Evolutionary conservation across 2,329 filamentous ascomycete genomes (phyloP).

Genomic region (Cercospora nicotianae): DNA sequence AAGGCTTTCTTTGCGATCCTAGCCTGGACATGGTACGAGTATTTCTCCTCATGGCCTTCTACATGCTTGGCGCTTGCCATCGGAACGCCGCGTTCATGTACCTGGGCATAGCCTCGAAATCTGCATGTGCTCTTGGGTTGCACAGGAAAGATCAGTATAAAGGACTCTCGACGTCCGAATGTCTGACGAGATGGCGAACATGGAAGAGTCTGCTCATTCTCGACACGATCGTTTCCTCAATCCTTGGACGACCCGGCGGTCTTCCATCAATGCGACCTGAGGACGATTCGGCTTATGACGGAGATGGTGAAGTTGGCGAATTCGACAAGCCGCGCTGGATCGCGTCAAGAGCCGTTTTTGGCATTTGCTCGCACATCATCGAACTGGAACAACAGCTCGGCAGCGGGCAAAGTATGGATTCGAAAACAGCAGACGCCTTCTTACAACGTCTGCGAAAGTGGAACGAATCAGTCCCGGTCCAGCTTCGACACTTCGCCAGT

Average conservation of each 20-base stretch:
- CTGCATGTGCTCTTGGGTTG: constrained; percentile 58
- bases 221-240: constrained; percentile 51
- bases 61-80: constrained; percentile 59
- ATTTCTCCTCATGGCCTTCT: constrained; percentile 60
- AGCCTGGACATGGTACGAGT: constrained; percentile 54
- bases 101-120: constrained; percentile 58
- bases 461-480: constrained; percentile 24
- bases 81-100: constrained; percentile 65
- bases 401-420: constrained; percentile 22
- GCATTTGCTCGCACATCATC: constrained; percentile 27
- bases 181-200: constrained; percentile 41
- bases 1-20: constrained; percentile 55
- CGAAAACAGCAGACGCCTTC: constrained; percentile 23
- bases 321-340: constrained; percentile 22
- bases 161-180: constrained; percentile 22
- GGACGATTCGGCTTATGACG: constrained; percentile 23
- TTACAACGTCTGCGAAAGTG: constrained; percentile 24
- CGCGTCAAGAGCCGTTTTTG: constrained; percentile 19
- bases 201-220: constrained; percentile 52
- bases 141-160: constrained; percentile 42
- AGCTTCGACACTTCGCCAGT: constrained; percentile 30
- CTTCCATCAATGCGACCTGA: constrained; percentile 22
- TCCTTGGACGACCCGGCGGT: constrained; percentile 49
- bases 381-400: constrained; percentile 27
- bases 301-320: constrained; percentile 17